Base-by-base conservation (phyloP, 2,329 filamentous ascomycete genomes). In the Chrysoporthe austroafricana region DNA sequence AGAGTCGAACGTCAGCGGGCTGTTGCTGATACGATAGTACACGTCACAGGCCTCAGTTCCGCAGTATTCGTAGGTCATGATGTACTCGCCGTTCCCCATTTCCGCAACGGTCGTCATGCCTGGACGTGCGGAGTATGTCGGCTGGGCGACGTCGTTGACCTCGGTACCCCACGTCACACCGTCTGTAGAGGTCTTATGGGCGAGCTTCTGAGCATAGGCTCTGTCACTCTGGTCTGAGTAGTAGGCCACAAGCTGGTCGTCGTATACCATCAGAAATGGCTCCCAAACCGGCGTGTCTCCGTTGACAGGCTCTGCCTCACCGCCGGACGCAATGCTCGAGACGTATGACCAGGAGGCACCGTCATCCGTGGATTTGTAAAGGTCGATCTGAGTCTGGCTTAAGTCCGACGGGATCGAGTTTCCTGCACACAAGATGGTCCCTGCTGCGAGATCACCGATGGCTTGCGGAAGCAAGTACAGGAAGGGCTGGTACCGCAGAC, bases 201-300 rank as follows among this genome's bases (percentile, higher is more conserved):
- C 83, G 50, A 92, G 82, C 74, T 91, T 91, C 77, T 92, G 90
- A 21, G 90, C 90, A 73, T 92, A 81, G 1, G 80, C 79, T 70
- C 88, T 83, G 70, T 88, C 88, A 46, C 90, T 85, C 75, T 92
- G 90, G 76, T 92, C 90, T 1, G 89, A 88, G 79, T 92, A 92
- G 81, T 91, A 92, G 72, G 84, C 80, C 46, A 92, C 83, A 21
- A 92, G 78, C 63, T 86, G 80, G 64, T 85, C 82, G 66, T 90
- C 78, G 75, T 88, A 83, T 57, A 84, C 80, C 75, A 87, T 73
- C 44, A 92, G 77, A 76, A 90, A 91, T 0, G 90, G 90, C 75
- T 92, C 90, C 90, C 90, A 93, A 32, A 92, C 86, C 0, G 90
- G 88, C 0, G 87, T 90, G 46, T 88, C 76, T 1, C 88, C 90